Evolutionary conservation across 768 basidiomycete genomes (phyloP).

Genomic region (Pleurotus citrinopileatus): DNA sequence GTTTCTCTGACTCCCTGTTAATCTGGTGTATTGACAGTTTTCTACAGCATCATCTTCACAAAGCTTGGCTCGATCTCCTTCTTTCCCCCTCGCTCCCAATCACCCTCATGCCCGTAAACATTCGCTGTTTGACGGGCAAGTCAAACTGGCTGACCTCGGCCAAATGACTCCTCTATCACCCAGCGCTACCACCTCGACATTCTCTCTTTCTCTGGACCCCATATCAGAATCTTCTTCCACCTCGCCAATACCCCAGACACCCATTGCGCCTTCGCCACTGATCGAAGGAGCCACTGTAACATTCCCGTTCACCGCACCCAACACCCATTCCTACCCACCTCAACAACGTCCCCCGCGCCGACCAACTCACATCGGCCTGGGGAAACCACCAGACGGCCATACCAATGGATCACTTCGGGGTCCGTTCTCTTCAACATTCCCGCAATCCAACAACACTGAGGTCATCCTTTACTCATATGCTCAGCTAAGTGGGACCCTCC

Average conservation of each 20-base stretch:
- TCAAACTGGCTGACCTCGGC: conserved; percentile 31
- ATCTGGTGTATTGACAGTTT: not conserved
- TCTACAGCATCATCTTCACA: not conserved
- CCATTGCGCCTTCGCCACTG: conserved; percentile 22
- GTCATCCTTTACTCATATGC: conserved; percentile 84
- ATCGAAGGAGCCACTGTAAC: conserved; percentile 12
- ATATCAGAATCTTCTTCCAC: conserved; percentile 41
- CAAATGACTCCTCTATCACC: conserved; percentile 23
- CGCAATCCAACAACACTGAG: conserved; percentile 50
- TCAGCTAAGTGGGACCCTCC: conserved; percentile 68
- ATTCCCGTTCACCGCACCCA: conserved; percentile 18
- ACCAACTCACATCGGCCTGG: conserved; percentile 43
- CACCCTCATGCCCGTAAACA: conserved; percentile 81
- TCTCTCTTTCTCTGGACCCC: conserved; percentile 45
- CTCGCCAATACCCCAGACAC: conserved; percentile 32
- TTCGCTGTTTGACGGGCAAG: conserved; percentile 56
- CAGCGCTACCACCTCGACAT: conserved; percentile 44
- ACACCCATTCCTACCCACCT: conserved; percentile 12
- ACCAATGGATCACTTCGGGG: conserved; percentile 30
- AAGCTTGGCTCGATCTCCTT: conserved; percentile 46
- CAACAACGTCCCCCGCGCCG: conserved; percentile 24
- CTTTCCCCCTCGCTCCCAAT: conserved; percentile 50
- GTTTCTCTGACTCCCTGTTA: too few relatives aligned
- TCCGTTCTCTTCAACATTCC: conserved; percentile 43
- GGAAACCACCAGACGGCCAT: conserved; percentile 34